Conservation (phyloP, 352 stramenopile genomes). For the Pythium graminicola region DNA sequence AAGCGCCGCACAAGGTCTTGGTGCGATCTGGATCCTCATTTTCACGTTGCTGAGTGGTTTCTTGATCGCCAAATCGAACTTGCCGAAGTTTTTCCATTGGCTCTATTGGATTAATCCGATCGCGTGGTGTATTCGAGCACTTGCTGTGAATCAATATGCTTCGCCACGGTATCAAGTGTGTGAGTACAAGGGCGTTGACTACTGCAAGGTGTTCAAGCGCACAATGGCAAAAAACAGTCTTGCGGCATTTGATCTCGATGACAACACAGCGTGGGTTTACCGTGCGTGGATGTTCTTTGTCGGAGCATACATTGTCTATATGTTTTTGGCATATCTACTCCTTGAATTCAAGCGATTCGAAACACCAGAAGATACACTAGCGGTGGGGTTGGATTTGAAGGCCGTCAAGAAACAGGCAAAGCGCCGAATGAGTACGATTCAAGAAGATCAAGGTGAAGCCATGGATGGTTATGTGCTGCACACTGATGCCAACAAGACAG, state of each 20-base stretch:
- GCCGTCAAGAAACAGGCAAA: constrained; percentile 13
- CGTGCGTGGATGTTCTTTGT: constrained; percentile 52
- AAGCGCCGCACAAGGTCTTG: constrained; percentile 49
- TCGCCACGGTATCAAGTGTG: constrained; percentile 39
- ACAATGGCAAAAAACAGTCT: constrained; percentile 45
- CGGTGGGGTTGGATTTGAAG: constrained; percentile 20
- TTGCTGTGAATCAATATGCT: constrained; percentile 60
- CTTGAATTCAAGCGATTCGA: constrained; percentile 34
- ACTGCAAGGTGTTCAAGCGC: constrained; percentile 26
- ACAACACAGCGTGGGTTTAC: constrained; percentile 48
- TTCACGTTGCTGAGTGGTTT: constrained; percentile 72
- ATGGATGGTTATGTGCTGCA: constrained; percentile 16
- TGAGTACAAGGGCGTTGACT: constrained; percentile 40
- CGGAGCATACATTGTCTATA: constrained; percentile 34
- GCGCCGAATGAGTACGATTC: background rate
- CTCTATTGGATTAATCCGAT: constrained; percentile 77
- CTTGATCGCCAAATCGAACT: constrained; percentile 44
- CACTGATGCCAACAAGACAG: background rate
- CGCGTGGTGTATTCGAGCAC: constrained; percentile 50
- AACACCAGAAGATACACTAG: constrained; percentile 30
- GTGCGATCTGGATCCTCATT: constrained; percentile 55
- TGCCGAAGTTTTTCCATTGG: constrained; percentile 65
- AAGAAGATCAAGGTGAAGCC: constrained; percentile 1
- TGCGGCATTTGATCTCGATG: constrained; percentile 41
- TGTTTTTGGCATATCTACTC: constrained; percentile 20